Percentiles rank a stretch among this genome's conserved stretches.
These are phyloP conservation scores for Leccinellum luteum DNA, from an alignment of 768 basidiomycete genomes.

Conservation along the genomic window DNA sequence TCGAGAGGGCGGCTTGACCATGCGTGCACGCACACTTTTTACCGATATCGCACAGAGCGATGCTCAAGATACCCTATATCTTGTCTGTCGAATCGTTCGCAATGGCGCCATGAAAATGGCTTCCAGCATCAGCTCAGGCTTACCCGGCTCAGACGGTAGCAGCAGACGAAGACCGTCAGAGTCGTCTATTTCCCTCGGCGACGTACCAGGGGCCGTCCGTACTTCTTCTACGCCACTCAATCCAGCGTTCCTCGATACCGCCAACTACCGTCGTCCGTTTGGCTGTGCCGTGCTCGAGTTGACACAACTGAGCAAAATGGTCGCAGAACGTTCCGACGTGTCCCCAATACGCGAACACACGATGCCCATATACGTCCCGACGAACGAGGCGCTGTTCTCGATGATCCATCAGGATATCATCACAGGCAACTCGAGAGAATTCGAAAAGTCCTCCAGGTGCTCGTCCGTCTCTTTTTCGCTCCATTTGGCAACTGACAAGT, in stretches of 20 bases:
- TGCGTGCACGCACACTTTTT: slow-evolving; percentile 81
- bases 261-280: slow-evolving; percentile 80
- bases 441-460: slow-evolving; percentile 78
- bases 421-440: slow-evolving; percentile 71
- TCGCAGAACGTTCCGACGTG: slow-evolving; percentile 60
- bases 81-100: slow-evolving; percentile 88
- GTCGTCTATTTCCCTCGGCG: slow-evolving; percentile 38
- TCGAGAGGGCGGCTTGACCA: slow-evolving; percentile 62
- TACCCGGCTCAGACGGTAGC: slow-evolving; percentile 36
- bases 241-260: slow-evolving; percentile 33
- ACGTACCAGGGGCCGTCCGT: slow-evolving; percentile 28
- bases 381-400: slow-evolving; percentile 82
- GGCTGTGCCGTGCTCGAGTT: slow-evolving; percentile 95
- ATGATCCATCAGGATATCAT: slow-evolving; percentile 97
- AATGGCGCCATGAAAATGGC: slow-evolving; percentile 84
- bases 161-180: slow-evolving; percentile 56
- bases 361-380: slow-evolving; percentile 86
- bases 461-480: slow-evolving; percentile 18
- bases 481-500: slow-evolving; percentile 1
- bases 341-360: slow-evolving; percentile 69
- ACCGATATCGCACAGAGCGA: slow-evolving; percentile 85
- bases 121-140: slow-evolving; percentile 46
- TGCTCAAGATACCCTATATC: slow-evolving; percentile 78
- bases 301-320: slow-evolving; percentile 67
- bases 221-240: slow-evolving; percentile 22